Evolutionary conservation across 139 green algal genomes (phyloP).

Genomic region (Spirogloea muscicola): DNA sequence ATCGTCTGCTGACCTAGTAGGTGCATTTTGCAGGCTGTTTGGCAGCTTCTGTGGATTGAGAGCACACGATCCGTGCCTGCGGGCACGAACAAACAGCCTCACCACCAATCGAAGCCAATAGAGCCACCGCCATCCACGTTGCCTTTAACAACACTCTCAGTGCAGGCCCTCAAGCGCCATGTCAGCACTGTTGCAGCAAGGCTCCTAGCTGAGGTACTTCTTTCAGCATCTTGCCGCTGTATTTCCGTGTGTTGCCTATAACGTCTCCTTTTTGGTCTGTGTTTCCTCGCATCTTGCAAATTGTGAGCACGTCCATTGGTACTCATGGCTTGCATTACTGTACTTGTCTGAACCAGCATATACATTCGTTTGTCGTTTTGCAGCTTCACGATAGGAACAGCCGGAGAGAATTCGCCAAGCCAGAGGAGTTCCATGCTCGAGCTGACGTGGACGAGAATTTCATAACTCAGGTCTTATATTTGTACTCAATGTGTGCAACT

Average conservation of each 20-base stretch:
- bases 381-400: constrained; percentile 17
- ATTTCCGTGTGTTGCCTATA: background rate
- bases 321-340: background rate
- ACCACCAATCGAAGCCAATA: background rate
- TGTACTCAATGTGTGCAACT: background rate
- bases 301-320: background rate
- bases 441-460: constrained; percentile 5
- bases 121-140: background rate
- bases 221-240: background rate
- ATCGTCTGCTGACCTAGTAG: background rate
- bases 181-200: constrained; percentile 1
- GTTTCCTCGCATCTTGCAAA: background rate
- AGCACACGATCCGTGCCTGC: too few relatives aligned
- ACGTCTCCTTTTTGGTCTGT: background rate
- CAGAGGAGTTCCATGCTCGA: constrained; percentile 4
- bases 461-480: constrained; percentile 4
- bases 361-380: background rate
- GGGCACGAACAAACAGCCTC: background rate
- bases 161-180: background rate
- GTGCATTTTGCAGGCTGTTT: constrained; percentile 12
- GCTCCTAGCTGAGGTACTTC: constrained; percentile 12
- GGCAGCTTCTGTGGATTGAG: constrained; percentile 19
- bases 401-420: constrained; percentile 1
- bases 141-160: background rate
- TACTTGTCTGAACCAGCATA: background rate